Evolutionary conservation across 2,329 filamentous ascomycete species (phyloP).

Genomic region (Clonostachys rosea): DNA sequence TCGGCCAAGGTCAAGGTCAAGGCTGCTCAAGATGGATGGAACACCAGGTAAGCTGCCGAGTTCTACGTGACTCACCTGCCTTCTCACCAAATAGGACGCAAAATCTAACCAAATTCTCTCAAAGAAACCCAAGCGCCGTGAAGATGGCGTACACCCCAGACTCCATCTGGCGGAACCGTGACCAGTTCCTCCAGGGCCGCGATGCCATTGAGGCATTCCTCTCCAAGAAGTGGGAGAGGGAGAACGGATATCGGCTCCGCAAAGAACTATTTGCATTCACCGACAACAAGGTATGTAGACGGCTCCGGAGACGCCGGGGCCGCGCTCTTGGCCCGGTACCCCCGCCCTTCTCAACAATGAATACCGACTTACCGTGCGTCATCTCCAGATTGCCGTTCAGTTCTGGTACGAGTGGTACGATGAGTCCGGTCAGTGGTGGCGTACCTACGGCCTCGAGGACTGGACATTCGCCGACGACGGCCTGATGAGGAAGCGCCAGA

Average conservation of each 20-base stretch:
- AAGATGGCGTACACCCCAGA: conserved; percentile 71
- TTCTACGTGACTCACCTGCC: neutral
- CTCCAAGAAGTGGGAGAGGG: conserved; percentile 67
- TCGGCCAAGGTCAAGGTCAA: conserved; percentile 75
- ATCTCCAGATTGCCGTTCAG: conserved; percentile 68
- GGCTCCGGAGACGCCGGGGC: neutral
- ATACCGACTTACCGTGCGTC: neutral
- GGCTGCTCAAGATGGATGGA: conserved; percentile 79
- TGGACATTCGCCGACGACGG: conserved; percentile 72
- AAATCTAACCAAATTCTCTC: neutral
- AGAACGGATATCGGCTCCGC: conserved; percentile 67
- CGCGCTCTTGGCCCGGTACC: too few relatives aligned
- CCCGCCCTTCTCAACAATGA: neutral
- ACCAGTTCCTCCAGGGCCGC: conserved; percentile 63
- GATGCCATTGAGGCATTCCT: conserved; percentile 65
- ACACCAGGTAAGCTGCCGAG: conserved; percentile 53
- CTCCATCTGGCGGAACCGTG: conserved; percentile 77
- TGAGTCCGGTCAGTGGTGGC: conserved; percentile 68
- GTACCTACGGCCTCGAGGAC: conserved; percentile 81
- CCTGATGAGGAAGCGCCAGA: conserved; percentile 68
- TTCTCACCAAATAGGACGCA: neutral
- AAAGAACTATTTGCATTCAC: conserved; percentile 81
- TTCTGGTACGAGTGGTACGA: conserved; percentile 90
- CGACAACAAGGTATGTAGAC: conserved; percentile 48
- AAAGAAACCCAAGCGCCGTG: conserved; percentile 59